A percentile compares a stretch with the other conserved stretches of the same genome.
Evolutionary conservation across 768 basidiomycete species (phyloP).

Genomic region (Tulasnella sp.): DNA sequence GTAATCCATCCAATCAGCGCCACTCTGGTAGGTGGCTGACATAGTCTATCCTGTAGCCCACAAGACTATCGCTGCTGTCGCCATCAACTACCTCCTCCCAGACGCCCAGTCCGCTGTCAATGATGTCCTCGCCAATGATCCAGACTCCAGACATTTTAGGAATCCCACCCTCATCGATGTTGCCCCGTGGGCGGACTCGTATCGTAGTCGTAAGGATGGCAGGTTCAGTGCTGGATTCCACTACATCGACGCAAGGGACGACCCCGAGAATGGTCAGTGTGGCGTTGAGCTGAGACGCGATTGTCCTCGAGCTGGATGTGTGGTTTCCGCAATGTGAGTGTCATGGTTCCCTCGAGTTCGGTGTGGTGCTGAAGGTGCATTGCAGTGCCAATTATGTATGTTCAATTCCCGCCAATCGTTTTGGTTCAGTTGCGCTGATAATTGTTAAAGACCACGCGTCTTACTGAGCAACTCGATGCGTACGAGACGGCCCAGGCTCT

Average conservation of each 20-base stretch:
- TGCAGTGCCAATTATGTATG: neutral
- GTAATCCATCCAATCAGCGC: neutral
- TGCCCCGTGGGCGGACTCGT: conserved; percentile 9
- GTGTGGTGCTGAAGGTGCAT: neutral
- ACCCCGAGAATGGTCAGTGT: conserved; percentile 1
- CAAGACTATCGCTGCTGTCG: conserved; percentile 4
- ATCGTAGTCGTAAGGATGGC: neutral
- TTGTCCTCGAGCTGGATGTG: neutral
- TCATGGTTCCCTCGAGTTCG: neutral
- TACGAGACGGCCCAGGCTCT: conserved; percentile 8
- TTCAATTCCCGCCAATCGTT: neutral
- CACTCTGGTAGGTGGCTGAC: no score
- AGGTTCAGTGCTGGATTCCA: neutral
- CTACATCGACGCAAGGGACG: conserved; percentile 13
- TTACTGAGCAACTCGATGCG: neutral
- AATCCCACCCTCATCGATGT: neutral
- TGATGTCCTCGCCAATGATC: neutral
- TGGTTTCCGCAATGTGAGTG: conserved; percentile 9
- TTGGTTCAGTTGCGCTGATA: neutral
- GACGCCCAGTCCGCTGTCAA: neutral
- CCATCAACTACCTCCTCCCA: neutral
- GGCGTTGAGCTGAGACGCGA: neutral
- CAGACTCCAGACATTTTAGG: neutral
- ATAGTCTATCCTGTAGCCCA: neutral
- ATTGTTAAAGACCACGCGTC: neutral